These are phyloP conservation scores for Exophiala aquamarina DNA, from an alignment of 2,329 filamentous ascomycete species.

Conservation along the genomic window DNA sequence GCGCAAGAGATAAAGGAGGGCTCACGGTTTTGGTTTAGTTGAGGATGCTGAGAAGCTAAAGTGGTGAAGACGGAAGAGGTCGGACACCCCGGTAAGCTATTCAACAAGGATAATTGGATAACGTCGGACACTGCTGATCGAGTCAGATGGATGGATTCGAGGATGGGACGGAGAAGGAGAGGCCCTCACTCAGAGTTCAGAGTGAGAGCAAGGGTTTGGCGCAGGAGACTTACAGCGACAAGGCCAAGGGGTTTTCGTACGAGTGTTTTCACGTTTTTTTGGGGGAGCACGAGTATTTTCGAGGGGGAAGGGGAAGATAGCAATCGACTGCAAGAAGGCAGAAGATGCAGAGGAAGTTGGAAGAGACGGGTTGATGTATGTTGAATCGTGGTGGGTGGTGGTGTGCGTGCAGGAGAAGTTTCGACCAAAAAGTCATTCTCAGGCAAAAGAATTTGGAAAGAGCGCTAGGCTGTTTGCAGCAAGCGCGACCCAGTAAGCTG, in stretches of 20 bases:
- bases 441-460: conserved; percentile 20
- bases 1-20: conserved; percentile 8
- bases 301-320: conserved; percentile 30
- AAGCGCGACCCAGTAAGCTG: not conserved
- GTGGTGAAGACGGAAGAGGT: conserved; percentile 10
- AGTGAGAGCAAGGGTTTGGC: conserved; percentile 4
- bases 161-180: conserved; percentile 10
- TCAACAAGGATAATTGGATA: conserved; percentile 18
- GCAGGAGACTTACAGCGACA: conserved; percentile 20
- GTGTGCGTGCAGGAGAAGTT: conserved; percentile 8
- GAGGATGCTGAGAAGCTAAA: conserved; percentile 6
- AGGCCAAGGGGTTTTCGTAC: conserved; percentile 32
- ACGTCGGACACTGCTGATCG: conserved; percentile 19
- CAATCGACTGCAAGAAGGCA: conserved; percentile 27
- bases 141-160: conserved; percentile 22
- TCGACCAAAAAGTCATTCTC: conserved; percentile 23
- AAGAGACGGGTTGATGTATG: conserved; percentile 20
- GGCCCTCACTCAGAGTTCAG: conserved; percentile 14
- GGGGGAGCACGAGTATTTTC: conserved; percentile 34
- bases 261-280: conserved; percentile 40
- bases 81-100: not conserved
- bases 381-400: conserved; percentile 6
- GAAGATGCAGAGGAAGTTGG: conserved; percentile 25
- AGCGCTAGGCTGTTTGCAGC: conserved; percentile 9
- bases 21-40: conserved; percentile 20